phyloP scores from a whole-genome alignment of 768 basidiomycete genomes.

The Trametes sanguinea region DNA sequence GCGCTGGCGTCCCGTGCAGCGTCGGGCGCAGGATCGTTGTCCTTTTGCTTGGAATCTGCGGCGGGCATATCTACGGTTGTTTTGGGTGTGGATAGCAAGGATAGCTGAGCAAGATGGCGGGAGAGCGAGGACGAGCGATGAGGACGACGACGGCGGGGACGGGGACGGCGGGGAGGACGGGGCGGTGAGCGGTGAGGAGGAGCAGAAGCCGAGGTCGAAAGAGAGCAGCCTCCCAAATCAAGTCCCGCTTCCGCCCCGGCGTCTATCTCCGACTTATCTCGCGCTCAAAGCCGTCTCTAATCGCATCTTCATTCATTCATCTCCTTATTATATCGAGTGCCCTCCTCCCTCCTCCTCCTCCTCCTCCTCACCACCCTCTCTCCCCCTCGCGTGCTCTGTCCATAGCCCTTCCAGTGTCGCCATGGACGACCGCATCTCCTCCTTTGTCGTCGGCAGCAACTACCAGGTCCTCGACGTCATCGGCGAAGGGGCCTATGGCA shows the following conservation, averaged over 20 bases:
- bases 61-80: constrained; percentile 20
- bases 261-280: no score
- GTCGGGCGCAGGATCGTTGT: constrained; percentile 19
- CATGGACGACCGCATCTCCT: constrained; percentile 35
- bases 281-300: no score
- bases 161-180: not conserved
- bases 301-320: no score
- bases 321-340: not conserved
- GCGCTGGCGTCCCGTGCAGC: constrained; percentile 12
- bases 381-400: not conserved
- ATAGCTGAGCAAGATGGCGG: not conserved
- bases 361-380: not conserved
- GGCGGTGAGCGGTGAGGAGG: not conserved
- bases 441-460: constrained; percentile 56
- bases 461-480: constrained; percentile 88
- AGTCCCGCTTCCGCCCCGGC: not conserved
- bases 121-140: not conserved
- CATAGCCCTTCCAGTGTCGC: not conserved
- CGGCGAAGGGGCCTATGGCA: constrained; percentile 91
- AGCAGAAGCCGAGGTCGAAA: not conserved
- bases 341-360: not conserved
- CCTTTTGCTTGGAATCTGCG: constrained; percentile 23
- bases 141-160: not conserved
- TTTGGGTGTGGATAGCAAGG: not conserved
- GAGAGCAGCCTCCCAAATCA: not conserved